Base-by-base conservation (phyloP, 2,329 filamentous ascomycete species). In the Leptographium flavum region DNA sequence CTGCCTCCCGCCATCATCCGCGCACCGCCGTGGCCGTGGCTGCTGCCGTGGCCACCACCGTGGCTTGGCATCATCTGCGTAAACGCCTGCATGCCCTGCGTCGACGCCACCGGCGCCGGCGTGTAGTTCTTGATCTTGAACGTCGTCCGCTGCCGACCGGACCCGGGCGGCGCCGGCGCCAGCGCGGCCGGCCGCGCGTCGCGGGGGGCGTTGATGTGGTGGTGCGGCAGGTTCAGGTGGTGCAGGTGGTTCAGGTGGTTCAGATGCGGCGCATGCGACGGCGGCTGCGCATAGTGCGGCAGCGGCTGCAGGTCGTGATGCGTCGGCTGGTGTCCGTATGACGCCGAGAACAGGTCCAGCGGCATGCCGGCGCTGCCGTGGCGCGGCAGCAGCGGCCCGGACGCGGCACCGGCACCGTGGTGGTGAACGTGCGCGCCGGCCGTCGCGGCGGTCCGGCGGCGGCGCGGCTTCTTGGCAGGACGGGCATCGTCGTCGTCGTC, bases 81-180 rank as follows among this genome's bases (percentile, higher is more conserved):
- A 42, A 48, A 50, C 1, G 41, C 45, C 27, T 51, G 52, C 38
- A 52, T n/a, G 14, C 52, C 50, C 8, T 40, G 30, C 2, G 48
- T 41, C 14, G 50, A 25, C 14, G 48, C 45, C 13, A 49, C 50
- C 11, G 49, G 47, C 14, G 50, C 46, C 9, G 51, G 52, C 22
- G 51, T 55, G 42, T 58, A 58, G 43, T 58, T 57, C 50, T 62
- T 63, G 25, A 63, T 53, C 48, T 58, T 63, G 45, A 63, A 59
- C 41, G 55, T 60, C 0, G 56, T 54, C 1, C 53, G 53, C 15
- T 52, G 50, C 5, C 51, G 50, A 17, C 50, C 50, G 2, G 45
- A 44, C 1, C 47, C 33, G 0, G 50, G 50, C 13, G 50, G 47
- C 8, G 48, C 50, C 8, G 47, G 39, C 2, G 46, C 44, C 25